Conservation (phyloP, 768 basidiomycete genomes). For the Russula olivacea region DNA sequence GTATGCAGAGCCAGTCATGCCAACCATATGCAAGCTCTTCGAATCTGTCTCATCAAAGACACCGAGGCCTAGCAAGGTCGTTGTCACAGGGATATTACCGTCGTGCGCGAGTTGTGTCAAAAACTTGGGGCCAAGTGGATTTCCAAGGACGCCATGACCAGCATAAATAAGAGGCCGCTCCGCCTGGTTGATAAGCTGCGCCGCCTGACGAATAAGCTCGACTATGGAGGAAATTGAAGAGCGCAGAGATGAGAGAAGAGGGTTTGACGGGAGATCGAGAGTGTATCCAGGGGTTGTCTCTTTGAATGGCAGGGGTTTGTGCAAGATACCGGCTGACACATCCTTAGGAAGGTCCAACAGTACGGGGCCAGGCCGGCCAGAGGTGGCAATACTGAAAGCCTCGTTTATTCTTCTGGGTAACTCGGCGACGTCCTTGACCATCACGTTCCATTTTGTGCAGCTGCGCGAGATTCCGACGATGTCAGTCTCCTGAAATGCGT, state of each 20-base stretch:
- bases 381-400: constrained; percentile 98
- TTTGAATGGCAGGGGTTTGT: constrained; percentile 76
- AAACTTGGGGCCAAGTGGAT: constrained; percentile 76
- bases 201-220: constrained; percentile 72
- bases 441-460: constrained; percentile 99
- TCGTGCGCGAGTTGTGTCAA: constrained; percentile 70
- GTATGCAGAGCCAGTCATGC: constrained; percentile 97
- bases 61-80: constrained; percentile 93
- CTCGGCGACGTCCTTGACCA: constrained; percentile 96
- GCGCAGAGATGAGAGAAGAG: constrained; percentile 46
- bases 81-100: constrained; percentile 96
- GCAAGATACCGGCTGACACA: constrained; percentile 87
- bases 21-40: constrained; percentile 91
- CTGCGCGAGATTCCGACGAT: constrained; percentile 91
- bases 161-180: constrained; percentile 90
- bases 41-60: constrained; percentile 89
- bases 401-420: constrained; percentile 95
- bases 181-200: constrained; percentile 85
- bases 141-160: constrained; percentile 86
- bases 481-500: constrained; percentile 99
- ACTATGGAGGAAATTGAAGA: constrained; percentile 40
- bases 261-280: constrained; percentile 68
- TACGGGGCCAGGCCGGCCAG: constrained; percentile 94
- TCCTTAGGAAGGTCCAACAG: constrained; percentile 98
- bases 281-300: constrained; percentile 77